Evolutionary conservation across 495 filamentous ascomycete species (phyloP), one percentile per base, ranked within the genome.

Genomic region (Talaromyces proteolyticus): DNA sequence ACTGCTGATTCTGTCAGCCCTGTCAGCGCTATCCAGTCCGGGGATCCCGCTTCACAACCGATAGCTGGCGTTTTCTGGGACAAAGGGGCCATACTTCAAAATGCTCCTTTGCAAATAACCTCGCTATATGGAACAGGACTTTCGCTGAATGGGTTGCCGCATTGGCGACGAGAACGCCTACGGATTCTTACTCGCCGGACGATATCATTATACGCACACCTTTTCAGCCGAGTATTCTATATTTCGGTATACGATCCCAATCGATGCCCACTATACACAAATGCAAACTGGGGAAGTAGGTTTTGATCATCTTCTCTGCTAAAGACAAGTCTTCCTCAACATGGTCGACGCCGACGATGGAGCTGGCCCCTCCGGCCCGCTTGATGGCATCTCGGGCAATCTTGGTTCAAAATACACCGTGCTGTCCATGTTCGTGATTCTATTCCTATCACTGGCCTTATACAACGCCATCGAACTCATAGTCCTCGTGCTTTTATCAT

Each of bases 381-480:
- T 68, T 12, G 57, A 68, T 49, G 70, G 68, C 2, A 72, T 73
- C 14, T 63, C 68, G 6, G 70, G 68, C 4, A 54, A 52, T 18
- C 61, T 73, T 8, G 60, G 59, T 0, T 51, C 53, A 39, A 53
- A 62, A 24, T 53, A 57, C 42, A 29, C 59, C 29, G 46, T 53
- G 5, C 53, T 66, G 14, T 60, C 62, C 46, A 65, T 68, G 57
- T 63, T 60, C 11, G 57, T 77, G 5, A 53, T 73, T 16, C 64
- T 69, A 22, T 76, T 78, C 53, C 75, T 75, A 47, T 63, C 65
- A 2, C 54, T 78, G 17, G 66, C 72, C 23, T 74, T 70, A 54
- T 79, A 78, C 55, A 79, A 79, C 34, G 62, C 73, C 51, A 54
- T 68, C 40, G 76, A 79, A 50, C 60, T 79, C 11, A 58, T 76